These are phyloP conservation scores for Bipolaris victoriae DNA, from an alignment of 2,329 filamentous ascomycete species.

Conservation along the genomic window DNA sequence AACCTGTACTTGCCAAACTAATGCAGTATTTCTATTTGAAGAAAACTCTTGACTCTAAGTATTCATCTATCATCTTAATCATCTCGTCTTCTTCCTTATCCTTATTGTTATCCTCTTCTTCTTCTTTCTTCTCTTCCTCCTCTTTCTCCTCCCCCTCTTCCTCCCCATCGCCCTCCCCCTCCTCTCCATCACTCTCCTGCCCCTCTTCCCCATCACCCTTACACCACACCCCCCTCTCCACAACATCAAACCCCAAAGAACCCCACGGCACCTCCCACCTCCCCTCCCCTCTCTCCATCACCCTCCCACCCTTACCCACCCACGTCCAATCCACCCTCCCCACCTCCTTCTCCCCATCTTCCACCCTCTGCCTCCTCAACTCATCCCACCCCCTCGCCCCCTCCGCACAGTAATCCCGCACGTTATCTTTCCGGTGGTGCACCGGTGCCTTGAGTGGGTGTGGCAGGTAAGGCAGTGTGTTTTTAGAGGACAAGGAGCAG, in stretches of 20 bases:
- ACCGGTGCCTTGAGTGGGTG: background rate
- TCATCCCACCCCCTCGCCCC: constrained; percentile 1
- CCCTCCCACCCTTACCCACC: background rate
- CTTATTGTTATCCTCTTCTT: no score
- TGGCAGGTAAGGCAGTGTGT: background rate
- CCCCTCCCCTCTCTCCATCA: background rate
- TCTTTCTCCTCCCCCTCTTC: background rate
- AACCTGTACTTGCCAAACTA: constrained; percentile 37
- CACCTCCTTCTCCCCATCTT: background rate
- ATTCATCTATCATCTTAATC: no score
- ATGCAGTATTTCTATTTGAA: constrained; percentile 29
- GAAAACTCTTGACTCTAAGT: background rate
- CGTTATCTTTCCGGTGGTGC: constrained; percentile 6
- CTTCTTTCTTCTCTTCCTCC: background rate
- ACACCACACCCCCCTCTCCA: background rate
- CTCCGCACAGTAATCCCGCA: background rate
- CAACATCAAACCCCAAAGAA: no score
- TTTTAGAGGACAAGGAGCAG: no score
- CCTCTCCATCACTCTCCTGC: background rate
- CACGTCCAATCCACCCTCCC: constrained; percentile 4
- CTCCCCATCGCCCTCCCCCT: background rate
- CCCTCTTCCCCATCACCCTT: background rate
- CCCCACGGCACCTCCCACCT: background rate
- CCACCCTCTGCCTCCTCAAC: background rate
- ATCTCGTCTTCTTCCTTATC: no score